Evolutionary conservation across 2,329 filamentous ascomycete genomes (phyloP).

Genomic region (Neonectria neomacrospora): DNA sequence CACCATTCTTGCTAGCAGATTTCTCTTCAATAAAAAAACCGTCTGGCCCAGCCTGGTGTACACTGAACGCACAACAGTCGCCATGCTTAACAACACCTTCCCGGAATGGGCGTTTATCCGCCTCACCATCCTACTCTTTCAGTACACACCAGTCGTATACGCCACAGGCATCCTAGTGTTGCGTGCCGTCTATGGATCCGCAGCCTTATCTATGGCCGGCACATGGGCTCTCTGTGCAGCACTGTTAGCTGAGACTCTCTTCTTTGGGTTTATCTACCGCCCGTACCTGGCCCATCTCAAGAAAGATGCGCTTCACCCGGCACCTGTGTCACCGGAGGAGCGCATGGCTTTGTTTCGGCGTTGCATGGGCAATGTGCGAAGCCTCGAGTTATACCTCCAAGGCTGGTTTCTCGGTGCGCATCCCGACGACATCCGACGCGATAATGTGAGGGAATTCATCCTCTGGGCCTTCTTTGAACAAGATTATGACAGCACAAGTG

Average conservation of each 20-base stretch:
- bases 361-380: slow-evolving; percentile 65
- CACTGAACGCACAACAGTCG: background rate
- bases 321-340: slow-evolving; percentile 55
- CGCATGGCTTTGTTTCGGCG: slow-evolving; percentile 66
- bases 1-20: background rate
- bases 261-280: slow-evolving; percentile 55
- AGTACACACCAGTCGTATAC: slow-evolving; percentile 57
- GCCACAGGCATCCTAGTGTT: slow-evolving; percentile 45
- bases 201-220: slow-evolving; percentile 24
- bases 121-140: slow-evolving; percentile 55
- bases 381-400: slow-evolving; percentile 66
- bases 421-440: slow-evolving; percentile 66
- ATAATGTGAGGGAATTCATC: slow-evolving; percentile 75
- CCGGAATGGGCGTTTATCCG: slow-evolving; percentile 59
- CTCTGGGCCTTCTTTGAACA: slow-evolving; percentile 74
- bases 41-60: slow-evolving; percentile 15
- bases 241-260: slow-evolving; percentile 55
- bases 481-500: slow-evolving; percentile 43
- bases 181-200: slow-evolving; percentile 32
- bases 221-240: slow-evolving; percentile 44
- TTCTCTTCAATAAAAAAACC: background rate
- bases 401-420: slow-evolving; percentile 75
- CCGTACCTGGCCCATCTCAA: slow-evolving; percentile 56
- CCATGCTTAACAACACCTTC: slow-evolving; percentile 53
- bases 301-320: slow-evolving; percentile 54